These are phyloP conservation scores for Cordyceps fumosorosea DNA, from an alignment of 2,329 filamentous ascomycete genomes.

Conservation along the genomic window DNA sequence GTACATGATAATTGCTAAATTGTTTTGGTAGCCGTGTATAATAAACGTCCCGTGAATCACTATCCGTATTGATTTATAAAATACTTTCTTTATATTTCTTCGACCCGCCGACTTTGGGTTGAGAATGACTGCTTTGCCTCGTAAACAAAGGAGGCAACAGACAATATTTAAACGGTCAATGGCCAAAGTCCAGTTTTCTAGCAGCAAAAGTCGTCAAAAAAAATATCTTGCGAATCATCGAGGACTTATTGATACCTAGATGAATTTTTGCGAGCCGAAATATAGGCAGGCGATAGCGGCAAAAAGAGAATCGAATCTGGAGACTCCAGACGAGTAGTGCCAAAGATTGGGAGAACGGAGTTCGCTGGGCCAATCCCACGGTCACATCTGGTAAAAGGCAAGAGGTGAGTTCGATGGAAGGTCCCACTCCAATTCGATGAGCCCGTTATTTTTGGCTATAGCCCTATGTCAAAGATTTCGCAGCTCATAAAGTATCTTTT, in stretches of 20 bases:
- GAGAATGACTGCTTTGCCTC: too few relatives aligned
- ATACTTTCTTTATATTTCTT: too few relatives aligned
- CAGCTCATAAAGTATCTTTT: too few relatives aligned
- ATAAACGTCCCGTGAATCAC: too few relatives aligned
- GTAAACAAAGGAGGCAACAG: too few relatives aligned
- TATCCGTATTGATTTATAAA: too few relatives aligned
- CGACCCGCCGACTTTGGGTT: too few relatives aligned
- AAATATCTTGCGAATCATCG: background rate
- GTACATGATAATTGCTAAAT: too few relatives aligned
- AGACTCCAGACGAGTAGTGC: slow-evolving; percentile 32
- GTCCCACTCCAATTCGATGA: slow-evolving; percentile 54
- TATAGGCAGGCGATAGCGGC: background rate
- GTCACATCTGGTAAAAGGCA: slow-evolving; percentile 78
- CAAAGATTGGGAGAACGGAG: slow-evolving; percentile 49
- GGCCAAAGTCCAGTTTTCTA: too few relatives aligned
- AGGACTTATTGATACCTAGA: too few relatives aligned
- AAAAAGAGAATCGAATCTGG: slow-evolving; percentile 36
- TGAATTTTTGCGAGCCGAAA: background rate
- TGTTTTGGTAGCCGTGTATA: too few relatives aligned
- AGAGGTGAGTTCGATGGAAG: slow-evolving; percentile 68
- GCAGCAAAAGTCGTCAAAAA: background rate
- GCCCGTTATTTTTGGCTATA: slow-evolving; percentile 7
- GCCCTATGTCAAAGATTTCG: background rate
- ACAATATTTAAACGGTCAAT: too few relatives aligned
- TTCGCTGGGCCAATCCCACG: slow-evolving; percentile 52